Conservation (phyloP, 371 early-diverging fungal genomes). For the Catenaria anguillulae region DNA sequence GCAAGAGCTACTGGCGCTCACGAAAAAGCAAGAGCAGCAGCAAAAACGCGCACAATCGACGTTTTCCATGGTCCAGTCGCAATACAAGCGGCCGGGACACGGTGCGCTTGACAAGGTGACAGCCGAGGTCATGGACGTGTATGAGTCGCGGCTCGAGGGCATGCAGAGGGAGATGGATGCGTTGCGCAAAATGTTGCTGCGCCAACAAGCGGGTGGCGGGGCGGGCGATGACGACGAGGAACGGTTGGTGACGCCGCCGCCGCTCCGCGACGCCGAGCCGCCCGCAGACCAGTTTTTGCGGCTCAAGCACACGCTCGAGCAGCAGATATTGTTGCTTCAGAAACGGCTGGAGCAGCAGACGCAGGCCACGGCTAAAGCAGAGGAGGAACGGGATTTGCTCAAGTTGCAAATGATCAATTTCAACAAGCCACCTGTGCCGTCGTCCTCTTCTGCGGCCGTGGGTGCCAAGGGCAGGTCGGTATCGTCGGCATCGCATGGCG, state of each 20-base stretch:
- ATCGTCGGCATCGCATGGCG: not conserved
- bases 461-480: slow-evolving; percentile 2
- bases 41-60: slow-evolving; percentile 15
- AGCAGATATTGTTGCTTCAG: slow-evolving; percentile 9
- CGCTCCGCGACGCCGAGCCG: not conserved
- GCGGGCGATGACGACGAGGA: not conserved
- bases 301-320: slow-evolving; percentile 8
- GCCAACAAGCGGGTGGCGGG: not conserved
- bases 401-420: slow-evolving; percentile 15
- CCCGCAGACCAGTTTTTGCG: slow-evolving; percentile 9
- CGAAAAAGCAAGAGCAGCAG: not conserved
- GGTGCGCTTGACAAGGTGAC: slow-evolving; percentile 21
- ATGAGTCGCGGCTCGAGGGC: slow-evolving; percentile 14
- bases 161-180: not conserved
- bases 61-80: slow-evolving; percentile 13
- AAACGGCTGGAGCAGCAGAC: not conserved
- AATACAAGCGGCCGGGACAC: slow-evolving; percentile 13
- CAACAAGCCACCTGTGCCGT: too few species aligned
- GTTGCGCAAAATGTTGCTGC: not conserved
- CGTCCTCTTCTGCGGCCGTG: not conserved
- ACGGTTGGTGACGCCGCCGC: not conserved
- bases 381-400: slow-evolving; percentile 14
- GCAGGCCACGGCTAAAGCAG: not conserved
- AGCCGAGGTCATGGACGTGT: slow-evolving; percentile 19
- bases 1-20: slow-evolving; percentile 8